Evolutionary conservation across 208 protist genomes (phyloP), one percentile per base, ranked within the genome.

Genomic region (Trypanosoma melophagium): DNA sequence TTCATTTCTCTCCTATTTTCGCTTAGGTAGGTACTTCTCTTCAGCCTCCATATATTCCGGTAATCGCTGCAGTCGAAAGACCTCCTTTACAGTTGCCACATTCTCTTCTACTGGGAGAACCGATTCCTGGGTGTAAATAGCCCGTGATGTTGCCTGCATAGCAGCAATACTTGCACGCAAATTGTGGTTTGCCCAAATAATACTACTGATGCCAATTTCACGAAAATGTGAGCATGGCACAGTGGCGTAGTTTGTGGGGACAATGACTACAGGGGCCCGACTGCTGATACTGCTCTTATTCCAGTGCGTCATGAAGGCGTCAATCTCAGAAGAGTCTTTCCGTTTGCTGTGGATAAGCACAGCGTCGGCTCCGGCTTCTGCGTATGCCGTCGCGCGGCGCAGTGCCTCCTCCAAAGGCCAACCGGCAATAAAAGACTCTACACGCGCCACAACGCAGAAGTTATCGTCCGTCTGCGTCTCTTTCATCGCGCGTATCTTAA

Each of bases 361-460:
- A 38, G 83, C 88, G 65, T 94, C 88, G 7, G 84, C 88, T 8
- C 88, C 88, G 38, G 81, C 80, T 56, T 88, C 77, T 28, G 69
- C 61, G 66, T 90, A 94, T 25, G 81, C 77, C 41, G 83, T 72
- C 3, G 88, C 88, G 1, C 88, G 76, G 35, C 83, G 64, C 45
- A 94, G 47, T 17, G 86, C 80, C 75, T 92, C 85, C 42, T 92
- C 81, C 14, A 87, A 53, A 19, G 76, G 81, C 84, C 84, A 94
- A n/a, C 88, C 88, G 14, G 88, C 88, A 64, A 94, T 94, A 69
- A 94, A 90, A 4, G 86, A 69, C 80, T 94, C 88, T 55, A 90
- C 74, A 35, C 88, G 80, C 5, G 88, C 88, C 13, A 94, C 81
- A 40, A 94, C 84, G 56, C 67, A 80, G 55, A 89, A 85, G 44